Evolutionary conservation across 345 rosid genomes (phyloP).

Genomic region (Eucalyptus regnans): DNA sequence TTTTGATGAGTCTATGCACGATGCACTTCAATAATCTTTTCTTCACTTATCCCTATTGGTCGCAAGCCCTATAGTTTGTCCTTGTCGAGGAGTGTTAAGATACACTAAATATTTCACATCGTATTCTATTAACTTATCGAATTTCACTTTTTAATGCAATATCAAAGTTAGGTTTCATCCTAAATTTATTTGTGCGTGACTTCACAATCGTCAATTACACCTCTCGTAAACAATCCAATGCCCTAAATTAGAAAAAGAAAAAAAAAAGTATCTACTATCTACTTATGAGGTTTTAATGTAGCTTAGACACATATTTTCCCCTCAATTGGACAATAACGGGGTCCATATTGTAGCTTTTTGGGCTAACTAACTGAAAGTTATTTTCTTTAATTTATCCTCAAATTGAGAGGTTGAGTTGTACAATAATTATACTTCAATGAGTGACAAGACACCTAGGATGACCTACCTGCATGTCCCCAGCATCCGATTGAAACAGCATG

Average conservation of each 20-base stretch:
- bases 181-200: accelerated
- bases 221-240: not conserved
- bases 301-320: not conserved
- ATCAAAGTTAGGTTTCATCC: not conserved
- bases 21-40: not conserved
- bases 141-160: not conserved
- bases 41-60: not conserved
- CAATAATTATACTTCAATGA: not conserved
- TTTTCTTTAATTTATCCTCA: not conserved
- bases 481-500: not conserved
- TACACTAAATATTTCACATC: not conserved
- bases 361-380: not conserved
- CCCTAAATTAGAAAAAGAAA: not conserved
- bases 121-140: not conserved
- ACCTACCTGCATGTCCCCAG: not conserved
- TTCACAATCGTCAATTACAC: not conserved
- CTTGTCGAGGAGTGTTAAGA: not conserved
- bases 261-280: not conserved
- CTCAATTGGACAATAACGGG: not conserved
- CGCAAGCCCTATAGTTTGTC: not conserved
- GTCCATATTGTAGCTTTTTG: not conserved
- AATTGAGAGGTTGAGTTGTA: not conserved
- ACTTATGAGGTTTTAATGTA: not conserved
- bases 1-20: not conserved
- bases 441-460: not conserved